These are phyloP conservation scores for Chaetomiaceae sp. DNA, from an alignment of 2,329 filamentous ascomycete species.

Conservation along the genomic window DNA sequence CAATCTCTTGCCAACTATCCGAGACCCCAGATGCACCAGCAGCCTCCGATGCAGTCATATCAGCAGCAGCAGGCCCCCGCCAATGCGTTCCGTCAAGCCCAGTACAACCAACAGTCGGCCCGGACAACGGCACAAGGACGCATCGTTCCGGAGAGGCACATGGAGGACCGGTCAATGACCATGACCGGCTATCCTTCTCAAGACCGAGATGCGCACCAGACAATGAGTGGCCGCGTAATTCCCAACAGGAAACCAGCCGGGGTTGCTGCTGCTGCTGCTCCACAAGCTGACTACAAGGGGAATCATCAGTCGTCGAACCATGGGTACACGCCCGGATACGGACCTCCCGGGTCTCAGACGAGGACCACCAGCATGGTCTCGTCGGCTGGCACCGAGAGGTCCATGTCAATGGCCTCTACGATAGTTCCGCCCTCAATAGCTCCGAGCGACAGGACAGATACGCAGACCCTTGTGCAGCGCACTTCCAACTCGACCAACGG, in stretches of 20 bases:
- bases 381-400: conserved; percentile 52
- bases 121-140: conserved; percentile 88
- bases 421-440: conserved; percentile 62
- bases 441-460: conserved; percentile 46
- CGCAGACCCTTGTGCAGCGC: conserved; percentile 44
- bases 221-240: conserved; percentile 88
- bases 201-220: conserved; percentile 78
- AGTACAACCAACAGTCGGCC: conserved; percentile 61
- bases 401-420: conserved; percentile 92
- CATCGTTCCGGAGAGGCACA: conserved; percentile 79
- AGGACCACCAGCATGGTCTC: conserved; percentile 59
- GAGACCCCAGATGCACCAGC: conserved; percentile 64
- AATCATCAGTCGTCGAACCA: conserved; percentile 29
- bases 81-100: conserved; percentile 72
- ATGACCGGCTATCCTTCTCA: conserved; percentile 72
- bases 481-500: conserved; percentile 53
- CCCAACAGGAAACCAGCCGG: conserved; percentile 61
- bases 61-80: conserved; percentile 55
- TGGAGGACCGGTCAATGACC: conserved; percentile 89
- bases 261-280: conserved; percentile 14
- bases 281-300: conserved; percentile 17
- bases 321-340: conserved; percentile 36
- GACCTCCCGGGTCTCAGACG: conserved; percentile 49
- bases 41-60: conserved; percentile 53
- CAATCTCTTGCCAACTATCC: conserved; percentile 79